A percentile compares a stretch with the other conserved stretches of the same genome.
phyloP scores from a whole-genome alignment of 164 flowering plant genomes.

The Annona cherimola region DNA sequence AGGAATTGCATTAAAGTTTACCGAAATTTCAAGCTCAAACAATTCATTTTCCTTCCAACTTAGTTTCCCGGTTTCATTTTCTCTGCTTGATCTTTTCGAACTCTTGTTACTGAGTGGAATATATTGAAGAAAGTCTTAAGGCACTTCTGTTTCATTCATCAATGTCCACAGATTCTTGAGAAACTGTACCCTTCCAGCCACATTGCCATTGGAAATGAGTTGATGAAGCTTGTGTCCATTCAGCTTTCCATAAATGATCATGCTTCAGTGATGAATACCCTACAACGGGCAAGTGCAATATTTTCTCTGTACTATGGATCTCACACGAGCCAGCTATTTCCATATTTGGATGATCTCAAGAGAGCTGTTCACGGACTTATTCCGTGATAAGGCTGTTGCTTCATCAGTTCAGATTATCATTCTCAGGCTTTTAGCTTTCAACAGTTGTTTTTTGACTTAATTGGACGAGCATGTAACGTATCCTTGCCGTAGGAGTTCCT shows the following conservation, averaged over 20 bases:
- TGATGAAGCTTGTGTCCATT: conserved; percentile 69
- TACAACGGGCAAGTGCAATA: conserved; percentile 34
- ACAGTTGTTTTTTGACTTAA: background rate
- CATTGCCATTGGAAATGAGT: conserved; percentile 74
- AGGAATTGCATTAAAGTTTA: background rate
- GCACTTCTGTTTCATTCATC: conserved; percentile 1
- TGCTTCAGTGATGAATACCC: conserved; percentile 28
- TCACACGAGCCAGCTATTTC: conserved; percentile 45
- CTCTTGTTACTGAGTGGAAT: background rate
- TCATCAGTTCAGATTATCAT: background rate
- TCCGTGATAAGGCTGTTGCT: background rate
- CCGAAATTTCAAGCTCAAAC: background rate
- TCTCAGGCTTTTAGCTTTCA: background rate
- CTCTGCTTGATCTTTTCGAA: background rate
- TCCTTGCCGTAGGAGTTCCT: no score
- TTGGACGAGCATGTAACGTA: no score
- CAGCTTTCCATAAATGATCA: conserved; percentile 38
- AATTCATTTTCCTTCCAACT: background rate
- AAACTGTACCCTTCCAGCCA: conserved; percentile 61
- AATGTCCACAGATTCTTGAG: conserved; percentile 55
- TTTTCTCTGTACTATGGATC: conserved; percentile 59
- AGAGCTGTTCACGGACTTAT: conserved; percentile 20
- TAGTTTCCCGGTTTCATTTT: background rate
- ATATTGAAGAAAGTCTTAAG: conserved; percentile 1
- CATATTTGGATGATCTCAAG: conserved; percentile 37